Evolutionary conservation across 192 early-diverging fungal genomes (phyloP), one percentile per base, ranked within the genome.

Genomic region (Backusella sp.): DNA sequence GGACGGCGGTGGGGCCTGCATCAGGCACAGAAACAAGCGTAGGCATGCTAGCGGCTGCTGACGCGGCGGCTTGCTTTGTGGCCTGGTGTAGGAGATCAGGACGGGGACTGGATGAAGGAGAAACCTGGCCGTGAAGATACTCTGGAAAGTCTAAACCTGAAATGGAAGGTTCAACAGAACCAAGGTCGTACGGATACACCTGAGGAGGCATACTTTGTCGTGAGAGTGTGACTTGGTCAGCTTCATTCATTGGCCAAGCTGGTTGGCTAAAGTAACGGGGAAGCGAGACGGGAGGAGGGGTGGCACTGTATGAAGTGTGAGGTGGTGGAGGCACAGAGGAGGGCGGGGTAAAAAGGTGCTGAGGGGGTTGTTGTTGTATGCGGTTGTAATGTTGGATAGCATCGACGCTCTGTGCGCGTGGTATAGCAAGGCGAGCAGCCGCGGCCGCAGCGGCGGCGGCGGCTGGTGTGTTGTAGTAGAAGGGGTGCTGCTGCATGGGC

Each of bases 1-100:
- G 44, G 65, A 78, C 73, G 28, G 77, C 77, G 14, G 77, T 78
- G 19, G 77, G 77, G 21, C 77, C 77, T 49, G 77, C 77, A 78
- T 78, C 72, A 32, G 77, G 77, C 4, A 78, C 77, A 15, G 77
- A 30, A 7, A 78, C 70, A 36, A 78, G 44, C 1, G 71, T 67
- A 12, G 77, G 77, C 23, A 78, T 78, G 34, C 14, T 65, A 15
- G 42, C 34, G 14, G 37, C 39, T 14, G 26, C 46, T 14, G 73
- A 14, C 37, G 26, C 26, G 19, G 62, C 35, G 0, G 41, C 46
- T 26, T 41, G 71, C 30, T 62, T 68, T 42, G 42, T 53, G 19
- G 41, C 35, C 23, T 41, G 35, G 49, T 30, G 19, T 32, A 32
- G 49, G 23, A n/a, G 68, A 30, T 36, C 28, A 36, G 77, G 56